phyloP scores from a whole-genome alignment of 129 eudicot species.

The Helichrysum umbraculigerum region DNA sequence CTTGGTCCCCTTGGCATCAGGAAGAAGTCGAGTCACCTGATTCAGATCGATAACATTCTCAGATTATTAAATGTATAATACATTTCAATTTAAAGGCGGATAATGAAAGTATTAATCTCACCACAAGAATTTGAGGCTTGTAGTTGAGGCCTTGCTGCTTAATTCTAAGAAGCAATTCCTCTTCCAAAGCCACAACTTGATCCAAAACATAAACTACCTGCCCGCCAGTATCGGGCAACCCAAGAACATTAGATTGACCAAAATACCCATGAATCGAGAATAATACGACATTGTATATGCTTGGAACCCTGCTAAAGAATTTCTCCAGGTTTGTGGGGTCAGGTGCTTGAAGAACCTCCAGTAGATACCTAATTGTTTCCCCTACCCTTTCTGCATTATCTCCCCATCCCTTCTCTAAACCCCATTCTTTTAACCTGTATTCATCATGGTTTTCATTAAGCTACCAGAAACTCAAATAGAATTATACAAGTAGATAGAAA shows the following conservation, averaged over 20 bases:
- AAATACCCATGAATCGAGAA: slow-evolving; percentile 96
- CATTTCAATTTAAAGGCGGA: neutral
- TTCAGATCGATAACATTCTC: slow-evolving; percentile 5
- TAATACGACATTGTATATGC: slow-evolving; percentile 68
- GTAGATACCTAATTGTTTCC: slow-evolving; percentile 69
- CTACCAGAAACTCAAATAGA: neutral
- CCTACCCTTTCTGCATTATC: slow-evolving; percentile 68
- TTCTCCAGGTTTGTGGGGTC: slow-evolving; percentile 73
- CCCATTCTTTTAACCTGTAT: slow-evolving; percentile 92
- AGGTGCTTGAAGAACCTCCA: slow-evolving; percentile 92
- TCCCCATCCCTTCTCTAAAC: slow-evolving; percentile 99
- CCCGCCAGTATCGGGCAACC: slow-evolving; percentile 98
- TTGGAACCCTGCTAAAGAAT: slow-evolving; percentile 81
- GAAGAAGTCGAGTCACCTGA: slow-evolving; percentile 93
- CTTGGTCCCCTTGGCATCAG: slow-evolving; percentile 90
- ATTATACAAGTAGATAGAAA: neutral
- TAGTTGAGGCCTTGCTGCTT: slow-evolving; percentile 89
- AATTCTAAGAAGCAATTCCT: slow-evolving; percentile 80
- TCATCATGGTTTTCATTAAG: neutral
- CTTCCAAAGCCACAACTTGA: slow-evolving; percentile 94
- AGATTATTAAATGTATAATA: neutral
- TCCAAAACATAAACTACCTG: slow-evolving; percentile 98
- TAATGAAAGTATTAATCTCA: slow-evolving; percentile 22
- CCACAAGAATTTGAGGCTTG: slow-evolving; percentile 97
- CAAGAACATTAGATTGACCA: slow-evolving; percentile 95